Conservation (phyloP, 2,329 filamentous ascomycete genomes). For the Scedosporium dehoogii region DNA sequence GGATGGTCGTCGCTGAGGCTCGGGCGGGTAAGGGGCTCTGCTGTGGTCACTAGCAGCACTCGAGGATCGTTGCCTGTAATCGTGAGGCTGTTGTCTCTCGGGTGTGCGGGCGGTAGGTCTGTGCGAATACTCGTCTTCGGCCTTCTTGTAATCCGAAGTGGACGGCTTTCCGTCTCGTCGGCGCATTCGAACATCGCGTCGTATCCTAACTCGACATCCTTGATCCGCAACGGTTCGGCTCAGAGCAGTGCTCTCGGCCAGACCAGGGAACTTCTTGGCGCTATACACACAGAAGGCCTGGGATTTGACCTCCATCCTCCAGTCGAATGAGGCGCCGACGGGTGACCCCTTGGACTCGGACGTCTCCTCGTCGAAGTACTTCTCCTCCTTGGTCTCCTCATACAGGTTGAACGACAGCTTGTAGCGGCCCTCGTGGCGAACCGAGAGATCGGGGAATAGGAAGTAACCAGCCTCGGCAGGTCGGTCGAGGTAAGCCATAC, state of each 20-base stretch:
- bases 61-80: slow-evolving; percentile 43
- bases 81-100: slow-evolving; percentile 11
- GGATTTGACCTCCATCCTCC: slow-evolving; percentile 84
- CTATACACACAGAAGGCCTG: slow-evolving; percentile 81
- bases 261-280: slow-evolving; percentile 95
- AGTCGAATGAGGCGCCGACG: slow-evolving; percentile 50
- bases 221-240: slow-evolving; percentile 92
- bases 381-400: slow-evolving; percentile 80
- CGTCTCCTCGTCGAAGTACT: slow-evolving; percentile 55
- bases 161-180: slow-evolving; percentile 63
- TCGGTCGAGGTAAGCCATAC: slow-evolving; percentile 90
- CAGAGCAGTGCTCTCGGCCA: slow-evolving; percentile 79
- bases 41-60: slow-evolving; percentile 47
- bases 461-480: slow-evolving; percentile 79
- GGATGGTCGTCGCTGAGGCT: slow-evolving; percentile 35
- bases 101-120: slow-evolving; percentile 26
- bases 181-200: slow-evolving; percentile 87
- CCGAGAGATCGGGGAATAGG: slow-evolving; percentile 92
- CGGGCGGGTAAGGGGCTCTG: slow-evolving; percentile 27
- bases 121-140: slow-evolving; percentile 51
- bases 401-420: slow-evolving; percentile 87
- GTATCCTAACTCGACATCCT: slow-evolving; percentile 90
- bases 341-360: slow-evolving; percentile 25
- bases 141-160: slow-evolving; percentile 39
- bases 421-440: slow-evolving; percentile 90